Evolutionary conservation across 129 eudicot species (phyloP), one percentile per base, ranked within the genome.

Genomic region (Cynara cardunculus): DNA sequence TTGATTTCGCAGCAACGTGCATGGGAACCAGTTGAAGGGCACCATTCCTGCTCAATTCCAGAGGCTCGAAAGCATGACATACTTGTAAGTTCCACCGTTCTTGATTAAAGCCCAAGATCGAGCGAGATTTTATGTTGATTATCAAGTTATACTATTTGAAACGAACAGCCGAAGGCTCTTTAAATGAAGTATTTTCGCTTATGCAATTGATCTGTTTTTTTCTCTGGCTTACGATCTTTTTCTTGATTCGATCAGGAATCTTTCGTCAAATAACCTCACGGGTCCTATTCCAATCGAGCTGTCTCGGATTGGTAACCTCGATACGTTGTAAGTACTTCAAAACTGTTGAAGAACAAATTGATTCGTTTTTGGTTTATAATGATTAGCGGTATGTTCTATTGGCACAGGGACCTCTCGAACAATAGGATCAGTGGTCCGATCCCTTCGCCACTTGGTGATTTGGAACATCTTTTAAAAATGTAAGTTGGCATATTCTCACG

Each of bases 401-500:
- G 69, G 49, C 25, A 16, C 81, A 96, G 99, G 86, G 99, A 96
- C 81, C 93, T 96, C 25, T 96, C 99, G 4, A 89, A 91, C 78
- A 96, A 96, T 82, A 85, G 73, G 35, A 87, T 96, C 59, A 93
- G 87, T 70, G 99, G 99, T 53, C 78, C 83, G 1, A 93, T 96
- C 74, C 99, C 99, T 59, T 86, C 97, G 21, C 89, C 99, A 4
- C 89, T 96, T 59, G 99, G 99, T 68, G 99, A 96, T 80, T 85
- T 96, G 89, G 99, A 96, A 85, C 99, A 96, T 89, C 98, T 96
- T 71, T 78, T 96, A 25, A 96, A 96, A 89, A 75, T 96, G 99
- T 92, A 77, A 82, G 97, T 84, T 56, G 19, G 30, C 71, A 9
- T 11, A 41, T 16, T 41, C 53, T 16, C 16, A 41, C 16, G 13